Base-by-base conservation (phyloP, 495 filamentous ascomycete genomes). In the Viridothelium virens region DNA sequence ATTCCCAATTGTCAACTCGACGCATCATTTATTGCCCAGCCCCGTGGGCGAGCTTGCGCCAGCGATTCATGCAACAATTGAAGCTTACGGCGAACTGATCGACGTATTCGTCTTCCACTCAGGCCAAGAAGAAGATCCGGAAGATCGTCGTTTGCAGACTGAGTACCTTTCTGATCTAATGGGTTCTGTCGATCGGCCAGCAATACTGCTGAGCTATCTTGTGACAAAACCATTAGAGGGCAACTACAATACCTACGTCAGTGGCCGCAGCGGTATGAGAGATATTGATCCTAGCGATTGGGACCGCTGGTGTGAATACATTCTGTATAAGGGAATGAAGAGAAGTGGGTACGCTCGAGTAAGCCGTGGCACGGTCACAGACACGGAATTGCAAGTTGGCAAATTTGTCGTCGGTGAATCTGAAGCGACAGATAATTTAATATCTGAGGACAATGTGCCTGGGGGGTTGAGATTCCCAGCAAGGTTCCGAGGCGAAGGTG, bases 251-350 rank as follows among this genome's bases (percentile, higher is more conserved):
- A 96, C 86, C 1, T 97, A 96, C 72, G 95, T 99, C 37, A 89
- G 90, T 56, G 85, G 93, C 33, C 73, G 79, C 59, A 93, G 89
- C 66, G 89, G 90, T 31, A 99, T 99, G 95, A 86, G 89, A 70
- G 95, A 99, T 72, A 94, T 99, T 63, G 95, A 99, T 70, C 84
- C 86, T 9, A 88, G 81, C 14, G 95, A 99, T 73, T 96, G 91
- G 91, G 94, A 97, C 77, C 80, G 95, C 65, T 99, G 95, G 95
- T 99, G 95, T 79, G 94, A 99, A 80, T 99, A 99, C 73, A 94
- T 99, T 69, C 80, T 99, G 63, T 99, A 89, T 80, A 96, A 97
- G 80, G 88, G 87, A 11, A 76, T 99, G 63, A 89, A 87, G 75
- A 82, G 92, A 68, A 87, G 88, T 2, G 95, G 91, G 7, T 98